Percentiles rank a stretch among this genome's conserved stretches.
Evolutionary conservation across 148 eudicot species (phyloP).

Genomic region (Euryodendron excelsum): DNA sequence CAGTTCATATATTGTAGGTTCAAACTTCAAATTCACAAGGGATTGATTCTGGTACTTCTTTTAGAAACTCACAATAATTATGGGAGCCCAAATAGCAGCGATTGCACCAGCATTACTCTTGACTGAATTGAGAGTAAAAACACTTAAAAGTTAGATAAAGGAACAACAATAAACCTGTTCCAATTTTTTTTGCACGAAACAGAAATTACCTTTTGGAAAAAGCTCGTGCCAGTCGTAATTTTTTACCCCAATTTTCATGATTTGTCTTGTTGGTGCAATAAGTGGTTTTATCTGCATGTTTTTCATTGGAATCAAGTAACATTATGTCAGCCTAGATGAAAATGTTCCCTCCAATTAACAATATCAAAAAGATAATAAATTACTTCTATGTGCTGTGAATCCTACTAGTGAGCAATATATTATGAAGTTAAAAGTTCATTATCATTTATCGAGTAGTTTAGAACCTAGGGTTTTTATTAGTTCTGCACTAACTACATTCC

Average conservation of each 20-base stretch:
- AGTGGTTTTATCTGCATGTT: conserved; percentile 89
- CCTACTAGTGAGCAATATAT: neutral
- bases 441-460: neutral
- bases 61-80: conserved; percentile 67
- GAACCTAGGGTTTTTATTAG: neutral
- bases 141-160: conserved; percentile 26
- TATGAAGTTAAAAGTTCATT: neutral
- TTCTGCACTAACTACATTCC: neutral
- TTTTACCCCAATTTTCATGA: conserved; percentile 67
- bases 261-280: conserved; percentile 79
- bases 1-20: neutral
- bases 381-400: neutral
- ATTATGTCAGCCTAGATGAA: neutral
- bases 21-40: neutral
- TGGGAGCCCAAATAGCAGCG: conserved; percentile 93
- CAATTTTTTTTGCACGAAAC: neutral
- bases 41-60: neutral
- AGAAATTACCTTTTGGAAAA: conserved; percentile 70
- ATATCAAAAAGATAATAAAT: neutral
- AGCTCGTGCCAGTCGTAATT: conserved; percentile 79
- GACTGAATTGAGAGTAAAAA: conserved; percentile 43
- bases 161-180: conserved; percentile 10
- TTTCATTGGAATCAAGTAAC: conserved; percentile 14
- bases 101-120: conserved; percentile 86
- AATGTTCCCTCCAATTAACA: neutral